These are phyloP conservation scores for Aschersonia sp. DNA, from an alignment of 2,329 filamentous ascomycete genomes.

Conservation along the genomic window DNA sequence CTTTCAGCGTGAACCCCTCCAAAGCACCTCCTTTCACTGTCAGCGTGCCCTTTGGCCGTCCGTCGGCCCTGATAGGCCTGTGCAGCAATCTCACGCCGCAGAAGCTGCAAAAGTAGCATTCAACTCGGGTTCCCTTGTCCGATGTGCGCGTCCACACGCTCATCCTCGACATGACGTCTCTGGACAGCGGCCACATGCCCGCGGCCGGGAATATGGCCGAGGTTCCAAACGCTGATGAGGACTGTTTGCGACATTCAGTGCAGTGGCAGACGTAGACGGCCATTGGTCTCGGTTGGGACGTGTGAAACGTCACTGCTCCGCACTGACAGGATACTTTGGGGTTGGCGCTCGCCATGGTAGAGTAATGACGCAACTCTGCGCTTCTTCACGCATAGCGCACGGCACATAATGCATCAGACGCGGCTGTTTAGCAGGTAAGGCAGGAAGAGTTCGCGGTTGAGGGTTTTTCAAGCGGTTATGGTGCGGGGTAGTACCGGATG, in stretches of 20 bases:
- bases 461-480: too few species aligned
- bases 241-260: conserved; percentile 28
- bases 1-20: conserved; percentile 23
- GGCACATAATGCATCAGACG: too few species aligned
- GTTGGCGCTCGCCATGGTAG: conserved; percentile 4
- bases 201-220: conserved; percentile 26
- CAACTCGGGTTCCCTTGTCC: conserved; percentile 24
- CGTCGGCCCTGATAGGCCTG: conserved; percentile 21
- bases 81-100: conserved; percentile 35
- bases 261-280: conserved; percentile 28
- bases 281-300: background rate
- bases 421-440: too few species aligned
- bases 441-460: too few species aligned
- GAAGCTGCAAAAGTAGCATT: conserved; percentile 26
- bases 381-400: background rate
- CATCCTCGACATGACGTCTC: conserved; percentile 16
- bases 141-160: conserved; percentile 22
- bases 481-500: too few species aligned
- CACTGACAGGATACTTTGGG: conserved; percentile 23
- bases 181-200: conserved; percentile 23
- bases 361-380: background rate
- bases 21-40: conserved; percentile 32
- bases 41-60: conserved; percentile 19
- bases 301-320: conserved; percentile 14
- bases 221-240: conserved; percentile 29